Conservation (phyloP, 768 basidiomycete genomes). For the Lentinula detonsa region DNA sequence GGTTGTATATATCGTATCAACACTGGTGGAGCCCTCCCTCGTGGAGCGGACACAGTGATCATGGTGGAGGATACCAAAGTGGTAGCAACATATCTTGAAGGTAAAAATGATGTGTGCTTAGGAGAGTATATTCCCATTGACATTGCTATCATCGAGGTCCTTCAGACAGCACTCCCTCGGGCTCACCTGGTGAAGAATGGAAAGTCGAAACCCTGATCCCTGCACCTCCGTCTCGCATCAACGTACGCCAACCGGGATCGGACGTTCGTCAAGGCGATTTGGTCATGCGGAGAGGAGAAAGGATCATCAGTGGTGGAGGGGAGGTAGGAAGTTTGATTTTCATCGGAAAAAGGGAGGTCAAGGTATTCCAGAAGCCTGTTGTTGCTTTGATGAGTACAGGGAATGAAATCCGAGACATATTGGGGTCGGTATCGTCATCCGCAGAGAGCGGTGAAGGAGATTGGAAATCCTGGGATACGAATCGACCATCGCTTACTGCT, state of each 20-base stretch:
- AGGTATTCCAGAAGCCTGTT: conserved; percentile 63
- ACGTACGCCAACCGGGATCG: conserved; percentile 67
- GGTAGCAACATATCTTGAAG: conserved; percentile 40
- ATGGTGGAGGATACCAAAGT: conserved; percentile 93
- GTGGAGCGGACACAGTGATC: conserved; percentile 71
- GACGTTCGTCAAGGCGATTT: conserved; percentile 67
- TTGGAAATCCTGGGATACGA: conserved; percentile 83
- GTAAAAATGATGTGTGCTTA: not conserved
- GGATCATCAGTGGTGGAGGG: conserved; percentile 63
- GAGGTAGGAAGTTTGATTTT: conserved; percentile 82
- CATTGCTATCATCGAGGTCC: not conserved
- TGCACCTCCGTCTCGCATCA: conserved; percentile 57
- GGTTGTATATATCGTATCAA: conserved; percentile 72
- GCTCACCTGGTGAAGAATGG: conserved; percentile 49
- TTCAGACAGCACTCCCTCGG: conserved; percentile 14
- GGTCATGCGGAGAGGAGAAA: conserved; percentile 55
- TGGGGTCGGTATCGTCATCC: conserved; percentile 26
- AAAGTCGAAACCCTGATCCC: conserved; percentile 64
- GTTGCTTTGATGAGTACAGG: conserved; percentile 85
- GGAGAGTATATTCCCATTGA: not conserved
- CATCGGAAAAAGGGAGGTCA: conserved; percentile 67
- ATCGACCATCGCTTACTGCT: conserved; percentile 72
- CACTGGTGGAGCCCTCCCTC: conserved; percentile 78
- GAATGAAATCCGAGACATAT: conserved; percentile 68
- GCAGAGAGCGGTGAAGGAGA: conserved; percentile 21